phyloP scores from a whole-genome alignment of 1,139 yeast genomes.

The Hyphopichia fennica region DNA sequence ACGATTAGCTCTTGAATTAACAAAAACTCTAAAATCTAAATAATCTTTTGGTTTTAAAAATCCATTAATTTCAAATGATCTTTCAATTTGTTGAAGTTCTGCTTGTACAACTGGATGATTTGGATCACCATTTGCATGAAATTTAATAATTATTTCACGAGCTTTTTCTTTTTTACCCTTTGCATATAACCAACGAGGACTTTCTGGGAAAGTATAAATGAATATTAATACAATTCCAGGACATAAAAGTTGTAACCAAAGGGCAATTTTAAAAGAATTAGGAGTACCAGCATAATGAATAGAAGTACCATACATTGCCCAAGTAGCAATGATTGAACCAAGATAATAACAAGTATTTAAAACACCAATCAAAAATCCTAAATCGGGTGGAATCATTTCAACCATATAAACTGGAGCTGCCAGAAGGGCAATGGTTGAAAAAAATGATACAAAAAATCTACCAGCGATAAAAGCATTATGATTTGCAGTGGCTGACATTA shows the following conservation, averaged over 20 bases:
- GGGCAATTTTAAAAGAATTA: constrained; percentile 13
- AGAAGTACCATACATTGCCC: constrained; percentile 14
- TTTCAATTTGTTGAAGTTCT: constrained; percentile 3
- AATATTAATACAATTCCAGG: constrained; percentile 9
- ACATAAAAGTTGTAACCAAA: constrained; percentile 14
- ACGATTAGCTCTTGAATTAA: constrained; percentile 4
- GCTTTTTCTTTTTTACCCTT: constrained; percentile 41
- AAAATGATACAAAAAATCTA: constrained; percentile 19
- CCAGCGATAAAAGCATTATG: constrained; percentile 20
- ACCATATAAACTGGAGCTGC: constrained; percentile 24
- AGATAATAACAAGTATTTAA: constrained; percentile 14
- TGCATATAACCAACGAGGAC: constrained; percentile 55
- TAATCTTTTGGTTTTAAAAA: constrained; percentile 6
- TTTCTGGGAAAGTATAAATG: constrained; percentile 51
- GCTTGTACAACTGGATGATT: constrained; percentile 1
- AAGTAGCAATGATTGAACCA: constrained; percentile 14
- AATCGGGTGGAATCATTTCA: constrained; percentile 21
- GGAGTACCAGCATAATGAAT: constrained; percentile 6
- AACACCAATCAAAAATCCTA: constrained; percentile 4
- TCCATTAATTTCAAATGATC: constrained; percentile 8
- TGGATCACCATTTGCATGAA: constrained; percentile 1
- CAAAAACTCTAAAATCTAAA: constrained; percentile 8
- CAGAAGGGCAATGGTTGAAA: constrained; percentile 11
- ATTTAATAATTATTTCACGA: constrained; percentile 10
- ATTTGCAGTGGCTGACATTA: constrained; percentile 21